Percentiles rank a stretch among this genome's conserved stretches.
Evolutionary conservation across 495 filamentous ascomycete species (phyloP).

Genomic region (Podospora bellae-mahoneyi): DNA sequence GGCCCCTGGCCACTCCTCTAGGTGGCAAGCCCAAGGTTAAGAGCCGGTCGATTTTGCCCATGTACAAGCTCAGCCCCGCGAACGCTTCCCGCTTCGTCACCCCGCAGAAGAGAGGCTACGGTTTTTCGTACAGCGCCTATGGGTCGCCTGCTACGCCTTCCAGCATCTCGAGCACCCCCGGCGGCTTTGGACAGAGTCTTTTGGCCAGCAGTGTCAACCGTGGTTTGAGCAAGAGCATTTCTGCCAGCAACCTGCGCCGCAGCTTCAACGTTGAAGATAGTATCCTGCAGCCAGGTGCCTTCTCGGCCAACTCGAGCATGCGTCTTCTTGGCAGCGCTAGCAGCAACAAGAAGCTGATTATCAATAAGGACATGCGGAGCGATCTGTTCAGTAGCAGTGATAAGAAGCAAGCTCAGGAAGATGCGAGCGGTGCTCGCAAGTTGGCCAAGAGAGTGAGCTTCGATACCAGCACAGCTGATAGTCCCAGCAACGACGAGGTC

Average conservation of each 20-base stretch:
- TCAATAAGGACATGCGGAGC: constrained; percentile 78
- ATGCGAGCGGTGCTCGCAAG: constrained; percentile 52
- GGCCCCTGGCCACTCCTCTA: constrained; percentile 86
- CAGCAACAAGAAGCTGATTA: constrained; percentile 82
- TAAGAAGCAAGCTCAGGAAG: constrained; percentile 40
- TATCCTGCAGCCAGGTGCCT: constrained; percentile 79
- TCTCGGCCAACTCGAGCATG: constrained; percentile 65
- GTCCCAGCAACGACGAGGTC: constrained; percentile 33
- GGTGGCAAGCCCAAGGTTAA: constrained; percentile 63
- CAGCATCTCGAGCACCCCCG: constrained; percentile 65
- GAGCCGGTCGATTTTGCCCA: constrained; percentile 72
- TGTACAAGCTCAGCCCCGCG: constrained; percentile 82
- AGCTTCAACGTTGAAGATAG: constrained; percentile 64
- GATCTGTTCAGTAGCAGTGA: constrained; percentile 65
- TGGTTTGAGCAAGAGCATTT: constrained; percentile 59
- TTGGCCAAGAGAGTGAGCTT: constrained; percentile 89
- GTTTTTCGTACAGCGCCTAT: constrained; percentile 87
- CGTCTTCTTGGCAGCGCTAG: constrained; percentile 55
- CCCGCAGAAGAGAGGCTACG: constrained; percentile 77
- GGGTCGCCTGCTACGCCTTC: constrained; percentile 71
- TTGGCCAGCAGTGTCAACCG: constrained; percentile 59
- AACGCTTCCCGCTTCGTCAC: constrained; percentile 74
- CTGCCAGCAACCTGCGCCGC: constrained; percentile 60
- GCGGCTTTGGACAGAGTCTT: constrained; percentile 61
- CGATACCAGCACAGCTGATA: constrained; percentile 55